phyloP scores from a whole-genome alignment of 805 yeast genomes.

The Yamadazyma sp. region DNA sequence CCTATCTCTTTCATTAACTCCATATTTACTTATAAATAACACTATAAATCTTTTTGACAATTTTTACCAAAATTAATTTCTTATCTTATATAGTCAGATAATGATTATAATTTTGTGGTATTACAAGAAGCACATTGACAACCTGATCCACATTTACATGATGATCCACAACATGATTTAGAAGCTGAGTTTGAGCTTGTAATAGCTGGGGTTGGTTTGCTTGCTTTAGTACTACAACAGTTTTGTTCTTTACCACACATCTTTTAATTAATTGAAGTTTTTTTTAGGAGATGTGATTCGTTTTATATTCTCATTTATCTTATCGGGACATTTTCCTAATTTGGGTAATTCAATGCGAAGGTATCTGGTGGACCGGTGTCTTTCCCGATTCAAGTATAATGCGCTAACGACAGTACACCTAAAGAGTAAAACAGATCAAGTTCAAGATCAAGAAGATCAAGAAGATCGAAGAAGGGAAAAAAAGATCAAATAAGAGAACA shows the following conservation, averaged over 20 bases:
- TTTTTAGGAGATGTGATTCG: not conserved
- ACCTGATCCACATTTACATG: conserved; percentile 41
- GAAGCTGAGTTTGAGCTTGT: conserved; percentile 4
- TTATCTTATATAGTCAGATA: no score
- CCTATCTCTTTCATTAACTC: not conserved
- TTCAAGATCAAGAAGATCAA: no score
- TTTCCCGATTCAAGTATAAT: no score
- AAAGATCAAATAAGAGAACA: no score
- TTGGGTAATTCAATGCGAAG: not conserved
- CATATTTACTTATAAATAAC: conserved; percentile 1
- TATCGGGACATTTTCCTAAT: conserved; percentile 2
- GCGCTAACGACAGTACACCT: no score
- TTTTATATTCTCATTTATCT: not conserved
- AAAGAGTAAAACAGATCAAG: no score
- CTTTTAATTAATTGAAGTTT: no score
- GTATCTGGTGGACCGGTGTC: no score
- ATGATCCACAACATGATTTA: conserved; percentile 30
- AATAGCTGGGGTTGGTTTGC: conserved; percentile 2
- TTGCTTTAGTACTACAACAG: not conserved
- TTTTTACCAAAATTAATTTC: no score
- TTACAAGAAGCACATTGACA: conserved; percentile 41
- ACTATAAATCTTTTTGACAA: no score
- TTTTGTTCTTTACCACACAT: conserved; percentile 19
- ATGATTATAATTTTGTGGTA: conserved; percentile 37
- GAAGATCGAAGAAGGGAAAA: no score